phyloP scores from a whole-genome alignment of 163 green algal species.

The Chlamydomonas reinhardtii region DNA sequence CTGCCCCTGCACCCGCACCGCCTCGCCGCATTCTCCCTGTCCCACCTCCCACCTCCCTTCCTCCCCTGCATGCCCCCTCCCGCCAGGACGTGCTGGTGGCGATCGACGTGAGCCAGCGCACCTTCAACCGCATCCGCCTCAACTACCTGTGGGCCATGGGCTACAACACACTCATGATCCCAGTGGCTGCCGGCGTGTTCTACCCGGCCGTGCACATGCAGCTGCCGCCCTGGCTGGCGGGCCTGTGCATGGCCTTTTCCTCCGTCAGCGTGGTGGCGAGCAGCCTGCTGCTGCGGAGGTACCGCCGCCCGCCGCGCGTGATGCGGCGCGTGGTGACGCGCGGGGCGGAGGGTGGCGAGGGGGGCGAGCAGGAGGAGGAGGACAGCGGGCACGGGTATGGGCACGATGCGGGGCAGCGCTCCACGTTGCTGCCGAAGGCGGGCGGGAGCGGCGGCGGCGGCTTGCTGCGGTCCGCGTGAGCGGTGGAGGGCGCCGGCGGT shows the following conservation, averaged over 20 bases:
- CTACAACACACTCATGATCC: slow-evolving; percentile 95
- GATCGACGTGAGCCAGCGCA: slow-evolving; percentile 85
- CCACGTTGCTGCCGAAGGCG: background rate
- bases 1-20: too few species aligned
- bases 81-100: slow-evolving; percentile 85
- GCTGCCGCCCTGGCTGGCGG: slow-evolving; percentile 93
- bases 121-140: slow-evolving; percentile 83
- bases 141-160: slow-evolving; percentile 95
- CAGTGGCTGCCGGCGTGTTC: slow-evolving; percentile 85
- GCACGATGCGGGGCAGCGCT: background rate
- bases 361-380: background rate
- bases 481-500: too few species aligned
- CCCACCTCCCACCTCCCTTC: background rate
- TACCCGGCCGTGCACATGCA: slow-evolving; percentile 66
- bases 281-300: slow-evolving; percentile 87
- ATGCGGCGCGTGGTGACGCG: slow-evolving; percentile 2
- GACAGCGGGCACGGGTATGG: background rate
- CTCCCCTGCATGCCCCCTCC: background rate
- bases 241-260: slow-evolving; percentile 90
- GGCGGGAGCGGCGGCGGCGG: too few species aligned
- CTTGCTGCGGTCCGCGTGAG: background rate
- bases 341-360: background rate
- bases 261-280: slow-evolving; percentile 91
- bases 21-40: too few species aligned
- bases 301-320: slow-evolving; percentile 70